Evolutionary conservation across 768 basidiomycete species (phyloP).

Genomic region (Trametes villosa): DNA sequence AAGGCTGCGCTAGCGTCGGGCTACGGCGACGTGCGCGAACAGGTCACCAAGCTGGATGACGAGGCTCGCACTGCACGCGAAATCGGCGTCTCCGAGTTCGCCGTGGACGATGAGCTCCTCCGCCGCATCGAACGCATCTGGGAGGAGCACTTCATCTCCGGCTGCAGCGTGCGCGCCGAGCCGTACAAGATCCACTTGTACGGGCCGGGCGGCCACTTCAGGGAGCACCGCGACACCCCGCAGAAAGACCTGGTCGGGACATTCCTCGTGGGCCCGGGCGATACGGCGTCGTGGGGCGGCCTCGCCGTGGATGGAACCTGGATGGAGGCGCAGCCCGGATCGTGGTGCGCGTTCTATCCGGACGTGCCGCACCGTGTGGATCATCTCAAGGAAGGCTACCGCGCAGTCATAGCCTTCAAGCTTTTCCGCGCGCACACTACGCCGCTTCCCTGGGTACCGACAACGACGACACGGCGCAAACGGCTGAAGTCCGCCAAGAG

Average conservation of each 20-base stretch:
- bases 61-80: conserved; percentile 34
- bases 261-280: conserved; percentile 39
- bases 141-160: conserved; percentile 28
- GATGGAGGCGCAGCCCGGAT: conserved; percentile 7
- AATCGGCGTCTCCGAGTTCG: conserved; percentile 28
- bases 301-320: conserved; percentile 1
- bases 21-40: conserved; percentile 33
- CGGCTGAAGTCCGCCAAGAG: not conserved
- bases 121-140: conserved; percentile 21
- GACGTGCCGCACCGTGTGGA: conserved; percentile 34
- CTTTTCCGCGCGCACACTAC: conserved; percentile 27
- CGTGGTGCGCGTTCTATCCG: conserved; percentile 39
- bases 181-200: conserved; percentile 41
- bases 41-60: conserved; percentile 30
- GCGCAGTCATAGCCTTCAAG: conserved; percentile 39
- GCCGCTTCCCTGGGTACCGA: too few species aligned
- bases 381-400: conserved; percentile 20
- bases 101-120: conserved; percentile 23
- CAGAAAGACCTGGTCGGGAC: conserved; percentile 36
- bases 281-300: conserved; percentile 14
- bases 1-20: conserved; percentile 28
- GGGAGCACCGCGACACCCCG: conserved; percentile 35
- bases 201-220: conserved; percentile 34
- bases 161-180: conserved; percentile 28
- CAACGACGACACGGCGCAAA: not conserved